Percentiles rank a stretch among this genome's conserved stretches.
Conservation (phyloP, 768 basidiomycete genomes). For the Boletus sp. region DNA sequence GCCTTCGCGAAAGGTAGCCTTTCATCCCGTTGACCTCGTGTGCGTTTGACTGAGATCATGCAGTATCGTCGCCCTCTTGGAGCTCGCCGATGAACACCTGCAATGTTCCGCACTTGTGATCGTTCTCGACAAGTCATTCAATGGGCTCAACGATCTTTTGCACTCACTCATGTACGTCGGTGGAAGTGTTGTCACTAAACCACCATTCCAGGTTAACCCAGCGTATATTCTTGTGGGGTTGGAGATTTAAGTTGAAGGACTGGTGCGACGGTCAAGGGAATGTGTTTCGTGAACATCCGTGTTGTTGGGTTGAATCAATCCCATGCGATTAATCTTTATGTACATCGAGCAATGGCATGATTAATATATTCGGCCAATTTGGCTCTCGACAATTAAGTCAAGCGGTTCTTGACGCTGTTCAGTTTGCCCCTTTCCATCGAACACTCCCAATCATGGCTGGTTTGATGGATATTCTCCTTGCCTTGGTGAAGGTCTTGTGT, state of each 20-base stretch:
- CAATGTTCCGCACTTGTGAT: constrained; percentile 78
- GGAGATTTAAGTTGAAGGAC: constrained; percentile 53
- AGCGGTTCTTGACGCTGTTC: not conserved
- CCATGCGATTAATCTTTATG: constrained; percentile 8
- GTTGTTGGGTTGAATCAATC: constrained; percentile 25
- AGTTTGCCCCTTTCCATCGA: not conserved
- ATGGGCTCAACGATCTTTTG: constrained; percentile 68
- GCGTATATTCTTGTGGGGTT: constrained; percentile 83
- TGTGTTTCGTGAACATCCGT: constrained; percentile 19
- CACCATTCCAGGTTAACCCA: constrained; percentile 71
- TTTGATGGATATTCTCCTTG: constrained; percentile 27
- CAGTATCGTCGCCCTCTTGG: constrained; percentile 84
- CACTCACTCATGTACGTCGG: constrained; percentile 94
- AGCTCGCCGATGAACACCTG: constrained; percentile 83
- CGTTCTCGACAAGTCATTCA: constrained; percentile 70
- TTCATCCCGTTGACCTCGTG: constrained; percentile 3
- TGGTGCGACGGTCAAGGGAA: constrained; percentile 25
- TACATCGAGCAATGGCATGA: constrained; percentile 8
- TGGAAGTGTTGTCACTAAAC: constrained; percentile 79
- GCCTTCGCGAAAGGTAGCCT: constrained; percentile 76
- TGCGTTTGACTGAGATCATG: not conserved
- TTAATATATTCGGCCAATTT: not conserved
- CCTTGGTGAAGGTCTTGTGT: constrained; percentile 24
- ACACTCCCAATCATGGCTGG: constrained; percentile 14
- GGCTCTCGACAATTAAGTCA: not conserved